Percentiles rank a stretch among this genome's conserved stretches.
Conservation (phyloP, 2,329 filamentous ascomycete genomes). For the Ascomycota sp. region DNA sequence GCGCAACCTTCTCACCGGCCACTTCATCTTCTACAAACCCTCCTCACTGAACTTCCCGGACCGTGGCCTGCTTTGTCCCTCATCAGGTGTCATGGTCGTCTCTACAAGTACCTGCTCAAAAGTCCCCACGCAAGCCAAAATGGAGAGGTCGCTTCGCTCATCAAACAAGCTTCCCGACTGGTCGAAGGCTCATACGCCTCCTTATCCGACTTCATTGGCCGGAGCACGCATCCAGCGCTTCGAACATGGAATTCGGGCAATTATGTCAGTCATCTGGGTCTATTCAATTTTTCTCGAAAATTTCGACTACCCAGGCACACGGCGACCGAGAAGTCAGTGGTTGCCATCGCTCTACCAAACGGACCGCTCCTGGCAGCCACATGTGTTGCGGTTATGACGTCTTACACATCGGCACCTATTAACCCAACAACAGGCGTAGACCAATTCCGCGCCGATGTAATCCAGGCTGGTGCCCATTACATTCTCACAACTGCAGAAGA, state of each 20-base stretch:
- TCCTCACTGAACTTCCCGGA: constrained; percentile 8
- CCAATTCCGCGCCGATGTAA: constrained; percentile 29
- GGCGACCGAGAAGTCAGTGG: constrained; percentile 16
- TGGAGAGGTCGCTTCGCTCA: constrained; percentile 3
- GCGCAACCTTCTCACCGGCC: too few species aligned
- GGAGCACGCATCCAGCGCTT: constrained; percentile 9
- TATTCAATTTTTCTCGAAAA: constrained; percentile 11
- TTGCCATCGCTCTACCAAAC: constrained; percentile 31
- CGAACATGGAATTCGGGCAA: constrained; percentile 6
- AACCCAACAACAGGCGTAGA: constrained; percentile 25
- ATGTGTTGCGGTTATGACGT: constrained; percentile 25
- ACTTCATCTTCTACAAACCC: constrained; percentile 7
- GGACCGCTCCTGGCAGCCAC: constrained; percentile 30
- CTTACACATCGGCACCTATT: constrained; percentile 31
- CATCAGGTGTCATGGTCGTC: constrained; percentile 13
- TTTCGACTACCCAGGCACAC: constrained; percentile 11
- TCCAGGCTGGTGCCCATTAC: constrained; percentile 22
- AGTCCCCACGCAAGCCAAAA: constrained; percentile 10
- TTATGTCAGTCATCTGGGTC: constrained; percentile 12
- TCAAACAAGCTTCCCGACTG: too few species aligned
- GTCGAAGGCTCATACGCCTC: constrained; percentile 14
- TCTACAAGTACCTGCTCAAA: constrained; percentile 17
- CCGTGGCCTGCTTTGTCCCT: constrained; percentile 10
- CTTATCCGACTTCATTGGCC: constrained; percentile 16
- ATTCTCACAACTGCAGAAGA: constrained; percentile 23